Evolutionary conservation across 345 rosid genomes (phyloP).

Genomic region (Aegle marmelos): DNA sequence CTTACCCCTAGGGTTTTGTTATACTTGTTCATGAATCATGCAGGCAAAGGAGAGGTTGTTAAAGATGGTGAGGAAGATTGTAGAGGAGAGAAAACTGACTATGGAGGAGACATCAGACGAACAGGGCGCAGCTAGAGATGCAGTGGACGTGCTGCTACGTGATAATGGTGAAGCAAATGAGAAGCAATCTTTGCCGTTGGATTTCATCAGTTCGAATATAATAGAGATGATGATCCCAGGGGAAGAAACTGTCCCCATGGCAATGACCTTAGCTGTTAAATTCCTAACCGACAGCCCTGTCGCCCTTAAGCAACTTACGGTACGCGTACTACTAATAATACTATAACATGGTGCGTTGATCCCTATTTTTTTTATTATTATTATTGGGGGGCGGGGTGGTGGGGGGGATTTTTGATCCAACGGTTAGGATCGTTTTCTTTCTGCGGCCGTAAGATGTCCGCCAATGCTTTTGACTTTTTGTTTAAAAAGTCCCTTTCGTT

Average conservation of each 20-base stretch:
- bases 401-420: constrained; percentile 24
- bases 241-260: constrained; percentile 85
- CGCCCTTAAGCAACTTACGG: constrained; percentile 62
- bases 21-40: constrained; percentile 35
- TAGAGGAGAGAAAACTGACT: constrained; percentile 47
- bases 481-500: constrained; percentile 32
- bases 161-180: constrained; percentile 43
- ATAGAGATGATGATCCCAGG: constrained; percentile 99
- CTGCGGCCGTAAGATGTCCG: constrained; percentile 16
- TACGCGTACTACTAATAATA: constrained; percentile 18
- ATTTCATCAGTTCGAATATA: constrained; percentile 67
- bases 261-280: constrained; percentile 87
- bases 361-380: background rate
- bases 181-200: constrained; percentile 58
- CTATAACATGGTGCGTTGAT: background rate
- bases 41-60: constrained; percentile 76
- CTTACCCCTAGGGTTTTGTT: background rate
- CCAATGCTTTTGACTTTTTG: constrained; percentile 35
- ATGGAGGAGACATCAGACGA: constrained; percentile 33
- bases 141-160: constrained; percentile 61
- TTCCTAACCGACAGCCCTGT: constrained; percentile 65
- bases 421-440: constrained; percentile 34
- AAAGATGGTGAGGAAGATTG: constrained; percentile 62
- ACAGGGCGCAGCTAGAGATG: constrained; percentile 40
- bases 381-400: too few relatives aligned